Evolutionary conservation across 306 rosid genomes (phyloP).

Genomic region (Cyamopsis tetragonoloba): DNA sequence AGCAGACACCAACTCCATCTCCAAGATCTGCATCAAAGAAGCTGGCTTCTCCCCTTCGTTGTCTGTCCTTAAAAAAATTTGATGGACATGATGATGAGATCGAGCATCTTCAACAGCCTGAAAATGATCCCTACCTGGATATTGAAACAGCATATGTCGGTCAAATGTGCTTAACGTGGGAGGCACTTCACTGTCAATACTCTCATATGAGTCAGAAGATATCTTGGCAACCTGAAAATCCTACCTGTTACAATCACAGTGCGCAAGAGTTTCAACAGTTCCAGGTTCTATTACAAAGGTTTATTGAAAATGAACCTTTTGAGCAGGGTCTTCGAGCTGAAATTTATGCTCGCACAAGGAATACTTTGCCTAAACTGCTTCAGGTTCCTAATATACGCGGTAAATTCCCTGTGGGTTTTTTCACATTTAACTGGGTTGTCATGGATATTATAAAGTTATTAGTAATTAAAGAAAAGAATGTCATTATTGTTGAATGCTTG

Average conservation of each 20-base stretch:
- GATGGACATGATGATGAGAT: constrained; percentile 74
- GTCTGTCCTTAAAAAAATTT: constrained; percentile 85
- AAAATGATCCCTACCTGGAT: constrained; percentile 55
- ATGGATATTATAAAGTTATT: not conserved
- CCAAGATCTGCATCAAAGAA: constrained; percentile 85
- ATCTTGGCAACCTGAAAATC: constrained; percentile 73
- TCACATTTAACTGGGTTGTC: not conserved
- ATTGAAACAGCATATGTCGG: constrained; percentile 89
- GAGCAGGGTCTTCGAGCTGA: constrained; percentile 73
- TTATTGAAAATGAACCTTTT: constrained; percentile 91
- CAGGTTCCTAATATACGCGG: constrained; percentile 87
- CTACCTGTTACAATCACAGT: constrained; percentile 66
- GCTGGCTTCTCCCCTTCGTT: constrained; percentile 72
- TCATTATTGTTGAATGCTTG: constrained; percentile 4
- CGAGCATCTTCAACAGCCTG: constrained; percentile 70
- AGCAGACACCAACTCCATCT: constrained; percentile 53
- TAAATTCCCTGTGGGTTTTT: constrained; percentile 11
- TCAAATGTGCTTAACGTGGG: constrained; percentile 94
- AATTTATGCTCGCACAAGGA: constrained; percentile 69
- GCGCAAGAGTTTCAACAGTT: constrained; percentile 91
- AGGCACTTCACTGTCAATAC: constrained; percentile 94
- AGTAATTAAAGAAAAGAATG: not conserved
- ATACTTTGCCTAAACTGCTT: constrained; percentile 63
- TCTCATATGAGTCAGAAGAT: constrained; percentile 73
- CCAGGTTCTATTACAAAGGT: constrained; percentile 88